Evolutionary conservation across 805 yeast species (phyloP).

Genomic region (Novakomyces olei): DNA sequence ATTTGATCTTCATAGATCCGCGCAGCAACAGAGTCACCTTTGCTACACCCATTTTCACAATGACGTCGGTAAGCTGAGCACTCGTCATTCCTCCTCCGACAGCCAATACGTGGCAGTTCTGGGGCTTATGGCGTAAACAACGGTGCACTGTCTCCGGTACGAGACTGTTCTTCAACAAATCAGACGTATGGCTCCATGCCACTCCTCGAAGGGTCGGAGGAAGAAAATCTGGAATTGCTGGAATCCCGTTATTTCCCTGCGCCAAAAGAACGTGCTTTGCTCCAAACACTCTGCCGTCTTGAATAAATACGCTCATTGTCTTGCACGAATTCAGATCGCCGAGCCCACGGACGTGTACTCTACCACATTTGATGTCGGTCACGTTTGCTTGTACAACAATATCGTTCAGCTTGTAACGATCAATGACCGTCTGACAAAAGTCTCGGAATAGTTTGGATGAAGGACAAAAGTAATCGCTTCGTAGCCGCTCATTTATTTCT

Average conservation of each 20-base stretch:
- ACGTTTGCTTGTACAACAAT: conserved; percentile 19
- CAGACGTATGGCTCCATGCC: conserved; percentile 15
- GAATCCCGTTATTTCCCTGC: neutral
- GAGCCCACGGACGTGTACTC: neutral
- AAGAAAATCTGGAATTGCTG: neutral
- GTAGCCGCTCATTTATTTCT: conserved; percentile 24
- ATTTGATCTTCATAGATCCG: conserved; percentile 22
- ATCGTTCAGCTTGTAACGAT: conserved; percentile 16
- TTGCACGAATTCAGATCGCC: too few relatives aligned
- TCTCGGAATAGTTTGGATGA: conserved; percentile 21
- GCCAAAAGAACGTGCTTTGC: neutral
- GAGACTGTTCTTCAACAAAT: conserved; percentile 17
- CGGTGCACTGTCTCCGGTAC: too few relatives aligned
- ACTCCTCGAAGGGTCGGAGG: conserved; percentile 11
- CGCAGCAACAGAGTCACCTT: conserved; percentile 19
- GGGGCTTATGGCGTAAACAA: conserved; percentile 18
- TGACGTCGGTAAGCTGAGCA: conserved; percentile 24
- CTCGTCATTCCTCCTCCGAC: conserved; percentile 28
- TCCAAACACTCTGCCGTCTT: too few relatives aligned
- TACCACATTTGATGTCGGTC: conserved; percentile 15
- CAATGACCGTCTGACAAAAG: conserved; percentile 18
- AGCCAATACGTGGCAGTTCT: conserved; percentile 18
- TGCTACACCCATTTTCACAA: conserved; percentile 15
- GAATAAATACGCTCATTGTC: too few relatives aligned
- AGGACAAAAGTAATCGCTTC: conserved; percentile 25